A percentile compares a stretch with the other conserved stretches of the same genome.
These are phyloP conservation scores for Crithidia bombi DNA, from an alignment of 208 protist genomes.

Conservation along the genomic window DNA sequence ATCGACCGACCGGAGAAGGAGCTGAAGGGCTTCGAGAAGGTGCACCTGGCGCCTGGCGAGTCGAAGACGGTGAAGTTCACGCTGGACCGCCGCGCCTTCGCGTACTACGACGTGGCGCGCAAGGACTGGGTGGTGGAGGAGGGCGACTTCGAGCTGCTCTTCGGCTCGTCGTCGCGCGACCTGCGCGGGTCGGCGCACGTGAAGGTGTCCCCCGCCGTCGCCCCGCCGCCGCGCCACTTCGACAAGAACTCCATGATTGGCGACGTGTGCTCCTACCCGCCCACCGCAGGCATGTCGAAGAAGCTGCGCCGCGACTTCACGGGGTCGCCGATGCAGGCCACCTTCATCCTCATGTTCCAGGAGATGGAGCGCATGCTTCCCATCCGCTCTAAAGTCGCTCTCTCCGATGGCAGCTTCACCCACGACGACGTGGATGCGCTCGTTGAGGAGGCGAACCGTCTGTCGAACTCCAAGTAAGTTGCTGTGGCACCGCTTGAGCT, in stretches of 20 bases:
- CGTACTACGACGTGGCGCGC: constrained; percentile 30
- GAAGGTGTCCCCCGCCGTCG: neutral
- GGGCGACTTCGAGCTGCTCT: constrained; percentile 27
- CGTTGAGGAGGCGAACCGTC: constrained; percentile 6
- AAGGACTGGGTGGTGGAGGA: constrained; percentile 30
- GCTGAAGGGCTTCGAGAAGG: constrained; percentile 28
- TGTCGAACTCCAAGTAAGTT: neutral
- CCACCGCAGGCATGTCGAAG: too few species aligned
- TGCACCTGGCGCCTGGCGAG: constrained; percentile 24
- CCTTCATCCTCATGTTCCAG: constrained; percentile 9
- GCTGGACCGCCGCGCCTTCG: constrained; percentile 31
- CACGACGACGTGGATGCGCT: constrained; percentile 1
- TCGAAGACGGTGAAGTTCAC: constrained; percentile 24
- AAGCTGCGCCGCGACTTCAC: constrained; percentile 9
- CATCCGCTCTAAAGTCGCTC: constrained; percentile 3
- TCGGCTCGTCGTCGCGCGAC: constrained; percentile 27
- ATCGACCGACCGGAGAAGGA: constrained; percentile 16
- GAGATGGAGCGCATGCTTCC: constrained; percentile 6
- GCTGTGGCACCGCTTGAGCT: neutral
- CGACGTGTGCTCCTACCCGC: too few species aligned
- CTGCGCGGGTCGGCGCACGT: constrained; percentile 12
- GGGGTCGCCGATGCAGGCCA: neutral
- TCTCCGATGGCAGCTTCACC: neutral
- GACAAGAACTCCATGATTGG: constrained; percentile 6
- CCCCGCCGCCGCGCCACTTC: neutral